Evolutionary conservation across 495 filamentous ascomycete genomes (phyloP).

Genomic region (Hypoxylon subgilvum): DNA sequence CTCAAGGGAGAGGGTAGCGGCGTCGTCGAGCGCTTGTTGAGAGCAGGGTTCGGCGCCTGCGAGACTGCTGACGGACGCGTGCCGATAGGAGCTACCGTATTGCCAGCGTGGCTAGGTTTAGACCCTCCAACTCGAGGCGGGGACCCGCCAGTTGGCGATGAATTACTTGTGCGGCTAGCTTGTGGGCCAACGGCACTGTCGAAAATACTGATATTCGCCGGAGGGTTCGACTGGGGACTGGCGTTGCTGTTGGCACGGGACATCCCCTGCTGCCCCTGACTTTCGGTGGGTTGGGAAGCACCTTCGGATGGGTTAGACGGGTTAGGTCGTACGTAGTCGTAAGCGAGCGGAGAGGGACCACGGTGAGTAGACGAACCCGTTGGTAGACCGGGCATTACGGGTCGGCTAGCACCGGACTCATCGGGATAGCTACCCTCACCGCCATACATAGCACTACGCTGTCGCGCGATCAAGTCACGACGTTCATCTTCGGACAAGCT

Average conservation of each 20-base stretch:
- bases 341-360: constrained; percentile 61
- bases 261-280: constrained; percentile 69
- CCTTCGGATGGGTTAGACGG: constrained; percentile 50
- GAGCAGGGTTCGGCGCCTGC: constrained; percentile 65
- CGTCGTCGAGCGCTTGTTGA: constrained; percentile 87
- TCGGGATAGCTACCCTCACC: constrained; percentile 72
- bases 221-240: constrained; percentile 71
- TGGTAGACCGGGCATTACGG: constrained; percentile 57
- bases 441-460: constrained; percentile 90
- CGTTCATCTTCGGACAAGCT: constrained; percentile 92
- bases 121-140: constrained; percentile 71
- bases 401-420: constrained; percentile 63
- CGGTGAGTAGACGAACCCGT: constrained; percentile 57
- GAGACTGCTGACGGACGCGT: constrained; percentile 71
- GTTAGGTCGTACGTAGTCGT: constrained; percentile 51
- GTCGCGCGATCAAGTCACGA: constrained; percentile 92
- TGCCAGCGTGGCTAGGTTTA: constrained; percentile 58
- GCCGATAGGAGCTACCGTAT: constrained; percentile 88
- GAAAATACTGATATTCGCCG: constrained; percentile 70
- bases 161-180: constrained; percentile 83
- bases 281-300: constrained; percentile 53
- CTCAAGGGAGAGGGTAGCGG: constrained; percentile 87
- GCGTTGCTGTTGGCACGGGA: constrained; percentile 88
- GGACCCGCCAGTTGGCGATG: constrained; percentile 82
- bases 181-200: constrained; percentile 71